Conservation (phyloP, 116 monocot genomes). For the Dioscorea cayenensis region DNA sequence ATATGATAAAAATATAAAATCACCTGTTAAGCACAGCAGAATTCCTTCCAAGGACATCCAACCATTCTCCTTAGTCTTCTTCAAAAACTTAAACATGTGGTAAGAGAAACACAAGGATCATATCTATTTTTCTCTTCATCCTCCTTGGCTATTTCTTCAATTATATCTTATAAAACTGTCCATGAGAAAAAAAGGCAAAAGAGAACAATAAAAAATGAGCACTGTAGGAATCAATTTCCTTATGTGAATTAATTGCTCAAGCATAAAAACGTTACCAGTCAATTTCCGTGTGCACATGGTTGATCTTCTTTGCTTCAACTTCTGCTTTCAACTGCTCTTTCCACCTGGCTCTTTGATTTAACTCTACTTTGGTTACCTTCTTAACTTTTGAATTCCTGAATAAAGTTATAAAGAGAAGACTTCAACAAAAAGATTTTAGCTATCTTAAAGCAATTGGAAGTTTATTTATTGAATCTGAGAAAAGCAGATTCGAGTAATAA, state of each 20-base stretch:
- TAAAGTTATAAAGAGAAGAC: background rate
- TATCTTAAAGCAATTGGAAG: background rate
- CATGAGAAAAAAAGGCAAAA: background rate
- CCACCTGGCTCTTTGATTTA: slow-evolving; percentile 64
- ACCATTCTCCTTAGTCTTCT: slow-evolving; percentile 75
- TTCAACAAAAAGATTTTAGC: background rate
- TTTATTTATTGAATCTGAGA: too few relatives aligned
- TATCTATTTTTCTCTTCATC: slow-evolving; percentile 68
- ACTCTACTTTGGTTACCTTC: slow-evolving; percentile 75
- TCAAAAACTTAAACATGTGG: slow-evolving; percentile 67
- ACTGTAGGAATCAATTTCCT: background rate
- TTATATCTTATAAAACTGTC: slow-evolving; percentile 66
- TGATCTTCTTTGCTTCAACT: slow-evolving; percentile 51
- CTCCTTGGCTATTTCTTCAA: slow-evolving; percentile 79
- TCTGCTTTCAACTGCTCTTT: slow-evolving; percentile 58
- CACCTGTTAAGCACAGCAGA: slow-evolving; percentile 86
- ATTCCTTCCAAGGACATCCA: slow-evolving; percentile 99
- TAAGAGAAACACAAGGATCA: too few relatives aligned
- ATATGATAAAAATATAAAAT: slow-evolving; percentile 4
- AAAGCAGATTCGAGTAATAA: too few relatives aligned
- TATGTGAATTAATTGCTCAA: background rate
- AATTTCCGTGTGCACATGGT: slow-evolving; percentile 59
- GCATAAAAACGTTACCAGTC: slow-evolving; percentile 44
- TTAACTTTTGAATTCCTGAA: slow-evolving; percentile 44
- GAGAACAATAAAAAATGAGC: background rate